Evolutionary conservation across 106 monocot genomes (phyloP).

Genomic region (Dendrobium huoshanense): DNA sequence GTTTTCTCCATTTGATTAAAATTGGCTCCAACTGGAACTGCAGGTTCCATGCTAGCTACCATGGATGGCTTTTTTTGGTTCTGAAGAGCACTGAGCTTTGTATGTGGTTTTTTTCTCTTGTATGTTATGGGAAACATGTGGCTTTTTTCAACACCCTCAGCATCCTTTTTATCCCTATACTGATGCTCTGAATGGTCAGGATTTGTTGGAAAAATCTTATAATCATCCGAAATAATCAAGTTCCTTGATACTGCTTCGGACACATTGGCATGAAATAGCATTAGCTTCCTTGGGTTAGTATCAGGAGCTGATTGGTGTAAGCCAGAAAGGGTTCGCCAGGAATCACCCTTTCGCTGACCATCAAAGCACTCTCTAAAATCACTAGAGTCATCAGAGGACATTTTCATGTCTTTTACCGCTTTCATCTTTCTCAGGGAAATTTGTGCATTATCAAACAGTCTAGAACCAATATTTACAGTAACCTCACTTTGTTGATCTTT

Average conservation of each 20-base stretch:
- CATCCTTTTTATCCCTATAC: background rate
- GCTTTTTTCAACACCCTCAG: slow-evolving; percentile 7
- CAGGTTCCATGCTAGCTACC: slow-evolving; percentile 1
- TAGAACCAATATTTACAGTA: background rate
- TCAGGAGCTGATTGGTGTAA: background rate
- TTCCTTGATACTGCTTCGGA: slow-evolving; percentile 1
- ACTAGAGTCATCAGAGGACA: background rate
- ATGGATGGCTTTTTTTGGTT: slow-evolving; percentile 7
- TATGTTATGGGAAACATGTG: slow-evolving; percentile 41
- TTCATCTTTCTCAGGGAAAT: background rate
- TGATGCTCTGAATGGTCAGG: slow-evolving; percentile 2
- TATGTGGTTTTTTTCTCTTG: slow-evolving; percentile 36
- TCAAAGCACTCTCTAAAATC: background rate
- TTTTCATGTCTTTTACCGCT: background rate
- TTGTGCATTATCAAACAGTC: background rate
- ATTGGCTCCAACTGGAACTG: slow-evolving; percentile 3
- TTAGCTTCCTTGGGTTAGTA: background rate
- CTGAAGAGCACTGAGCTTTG: slow-evolving; percentile 13
- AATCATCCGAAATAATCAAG: background rate
- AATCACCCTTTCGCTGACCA: background rate
- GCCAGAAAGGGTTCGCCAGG: background rate
- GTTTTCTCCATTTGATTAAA: slow-evolving; percentile 17
- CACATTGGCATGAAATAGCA: background rate
- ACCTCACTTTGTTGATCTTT: slow-evolving; percentile 3
- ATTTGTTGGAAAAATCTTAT: background rate